Conservation (phyloP, 1,284 basidiomycete species). For the Phlebopus sp. region DNA sequence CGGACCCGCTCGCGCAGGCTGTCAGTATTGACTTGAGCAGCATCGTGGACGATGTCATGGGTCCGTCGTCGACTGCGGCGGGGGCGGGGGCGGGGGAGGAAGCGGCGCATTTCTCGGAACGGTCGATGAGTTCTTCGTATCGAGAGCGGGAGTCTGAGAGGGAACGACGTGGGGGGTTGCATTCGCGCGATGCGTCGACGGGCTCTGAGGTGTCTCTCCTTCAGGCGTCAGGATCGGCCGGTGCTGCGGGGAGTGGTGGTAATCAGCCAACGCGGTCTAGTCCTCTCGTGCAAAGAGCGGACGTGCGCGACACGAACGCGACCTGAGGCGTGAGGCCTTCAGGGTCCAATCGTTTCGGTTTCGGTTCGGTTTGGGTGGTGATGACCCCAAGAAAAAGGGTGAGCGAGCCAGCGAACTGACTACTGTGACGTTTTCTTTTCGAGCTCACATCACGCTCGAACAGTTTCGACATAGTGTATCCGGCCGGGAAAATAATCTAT, state of each 20-base stretch:
- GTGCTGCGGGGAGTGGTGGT: neutral
- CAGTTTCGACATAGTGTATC: no score
- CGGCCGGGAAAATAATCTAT: no score
- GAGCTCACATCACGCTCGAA: no score
- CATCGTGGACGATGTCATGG: slow-evolving; percentile 56
- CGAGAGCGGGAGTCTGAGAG: slow-evolving; percentile 7
- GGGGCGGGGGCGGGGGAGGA: no score
- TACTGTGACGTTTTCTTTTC: no score
- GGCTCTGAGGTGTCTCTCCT: slow-evolving; percentile 22
- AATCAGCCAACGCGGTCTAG: slow-evolving; percentile 15
- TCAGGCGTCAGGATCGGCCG: slow-evolving; percentile 21
- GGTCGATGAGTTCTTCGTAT: slow-evolving; percentile 24
- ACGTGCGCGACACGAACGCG: neutral
- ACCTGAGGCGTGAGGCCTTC: neutral
- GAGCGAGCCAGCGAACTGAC: no score
- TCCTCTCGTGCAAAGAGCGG: slow-evolving; percentile 13
- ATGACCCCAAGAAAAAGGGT: no score
- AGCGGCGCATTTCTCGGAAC: slow-evolving; percentile 18
- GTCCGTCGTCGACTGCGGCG: slow-evolving; percentile 24
- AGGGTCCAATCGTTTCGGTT: no score
- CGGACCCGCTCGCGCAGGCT: slow-evolving; percentile 37
- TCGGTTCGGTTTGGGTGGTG: no score
- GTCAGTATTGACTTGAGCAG: slow-evolving; percentile 38
- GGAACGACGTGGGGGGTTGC: neutral
- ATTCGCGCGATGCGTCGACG: slow-evolving; percentile 18